These are phyloP conservation scores for Moesziomyces aphidis DNA, from an alignment of 1,284 basidiomycete species.

Conservation along the genomic window DNA sequence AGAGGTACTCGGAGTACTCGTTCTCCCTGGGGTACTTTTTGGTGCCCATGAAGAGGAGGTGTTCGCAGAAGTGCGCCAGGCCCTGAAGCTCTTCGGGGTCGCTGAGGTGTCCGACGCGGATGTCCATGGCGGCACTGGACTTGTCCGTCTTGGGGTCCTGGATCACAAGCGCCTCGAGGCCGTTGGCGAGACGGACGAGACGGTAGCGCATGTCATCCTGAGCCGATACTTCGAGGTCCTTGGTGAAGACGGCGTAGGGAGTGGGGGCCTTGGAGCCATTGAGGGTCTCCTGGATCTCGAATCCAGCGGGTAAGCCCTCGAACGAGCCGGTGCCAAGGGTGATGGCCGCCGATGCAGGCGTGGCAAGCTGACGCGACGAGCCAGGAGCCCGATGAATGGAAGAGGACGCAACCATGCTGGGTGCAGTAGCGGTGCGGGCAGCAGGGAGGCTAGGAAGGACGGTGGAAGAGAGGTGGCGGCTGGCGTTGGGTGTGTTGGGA, in stretches of 20 bases:
- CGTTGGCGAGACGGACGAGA: constrained; percentile 86
- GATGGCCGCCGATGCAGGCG: constrained; percentile 32
- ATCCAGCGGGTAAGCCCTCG: constrained; percentile 42
- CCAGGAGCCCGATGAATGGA: constrained; percentile 20
- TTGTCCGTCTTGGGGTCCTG: constrained; percentile 92
- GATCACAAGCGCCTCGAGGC: constrained; percentile 85
- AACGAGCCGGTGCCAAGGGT: constrained; percentile 35
- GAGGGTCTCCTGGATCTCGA: constrained; percentile 44
- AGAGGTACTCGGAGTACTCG: constrained; percentile 76
- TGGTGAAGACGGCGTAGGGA: constrained; percentile 59
- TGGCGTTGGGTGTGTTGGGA: constrained; percentile 1
- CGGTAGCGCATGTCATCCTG: constrained; percentile 67
- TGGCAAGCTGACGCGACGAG: constrained; percentile 44
- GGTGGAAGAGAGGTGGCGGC: constrained; percentile 16
- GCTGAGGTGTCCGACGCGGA: constrained; percentile 91
- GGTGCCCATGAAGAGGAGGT: constrained; percentile 90
- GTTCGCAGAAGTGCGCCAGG: constrained; percentile 92
- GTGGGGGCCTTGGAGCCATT: constrained; percentile 40
- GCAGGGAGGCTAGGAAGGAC: constrained; percentile 4
- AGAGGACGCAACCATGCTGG: constrained; percentile 18
- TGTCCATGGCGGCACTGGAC: constrained; percentile 92
- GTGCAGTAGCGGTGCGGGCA: background rate
- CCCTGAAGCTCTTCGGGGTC: constrained; percentile 79
- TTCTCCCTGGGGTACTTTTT: constrained; percentile 67
- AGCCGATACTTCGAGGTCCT: constrained; percentile 45